Conservation (phyloP, 2,329 filamentous ascomycete species). For the Apiospora kogelbergensis region DNA sequence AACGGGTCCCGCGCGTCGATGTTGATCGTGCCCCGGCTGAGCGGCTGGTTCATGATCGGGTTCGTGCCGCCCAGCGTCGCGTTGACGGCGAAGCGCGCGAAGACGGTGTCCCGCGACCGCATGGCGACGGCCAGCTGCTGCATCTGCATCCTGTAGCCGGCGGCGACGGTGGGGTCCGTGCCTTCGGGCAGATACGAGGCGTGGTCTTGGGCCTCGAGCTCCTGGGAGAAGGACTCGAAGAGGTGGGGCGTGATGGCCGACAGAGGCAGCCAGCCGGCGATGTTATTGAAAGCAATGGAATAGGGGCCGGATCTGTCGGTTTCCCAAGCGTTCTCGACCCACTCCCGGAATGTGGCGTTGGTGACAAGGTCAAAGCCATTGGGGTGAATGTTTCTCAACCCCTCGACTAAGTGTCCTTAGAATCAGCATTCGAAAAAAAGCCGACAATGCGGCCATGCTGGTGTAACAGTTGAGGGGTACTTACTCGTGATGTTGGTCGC, state of each 20-base stretch:
- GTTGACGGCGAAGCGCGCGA: constrained; percentile 7
- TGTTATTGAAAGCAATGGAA: constrained; percentile 34
- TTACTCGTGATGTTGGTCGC: background rate
- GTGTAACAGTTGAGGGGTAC: background rate
- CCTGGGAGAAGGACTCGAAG: constrained; percentile 32
- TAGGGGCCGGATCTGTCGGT: constrained; percentile 31
- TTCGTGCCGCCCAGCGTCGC: background rate
- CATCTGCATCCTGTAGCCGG: constrained; percentile 30
- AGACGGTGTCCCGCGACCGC: constrained; percentile 7
- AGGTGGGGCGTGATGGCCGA: constrained; percentile 32
- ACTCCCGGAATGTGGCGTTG: constrained; percentile 25
- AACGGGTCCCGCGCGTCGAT: constrained; percentile 39
- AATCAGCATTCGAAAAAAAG: background rate
- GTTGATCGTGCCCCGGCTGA: constrained; percentile 38
- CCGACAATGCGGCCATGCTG: too few relatives aligned
- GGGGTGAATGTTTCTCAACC: constrained; percentile 19
- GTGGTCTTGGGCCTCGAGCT: constrained; percentile 32
- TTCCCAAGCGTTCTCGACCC: constrained; percentile 28
- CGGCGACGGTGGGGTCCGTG: constrained; percentile 35
- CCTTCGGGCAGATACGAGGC: constrained; percentile 31
- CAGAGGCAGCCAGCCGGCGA: constrained; percentile 35
- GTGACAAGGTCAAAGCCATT: constrained; percentile 28
- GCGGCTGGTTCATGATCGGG: constrained; percentile 31
- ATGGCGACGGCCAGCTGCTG: background rate
- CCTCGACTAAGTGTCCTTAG: background rate